Conservation (phyloP, 169 alveolate genomes). For the Plasmodium vivax region DNA sequence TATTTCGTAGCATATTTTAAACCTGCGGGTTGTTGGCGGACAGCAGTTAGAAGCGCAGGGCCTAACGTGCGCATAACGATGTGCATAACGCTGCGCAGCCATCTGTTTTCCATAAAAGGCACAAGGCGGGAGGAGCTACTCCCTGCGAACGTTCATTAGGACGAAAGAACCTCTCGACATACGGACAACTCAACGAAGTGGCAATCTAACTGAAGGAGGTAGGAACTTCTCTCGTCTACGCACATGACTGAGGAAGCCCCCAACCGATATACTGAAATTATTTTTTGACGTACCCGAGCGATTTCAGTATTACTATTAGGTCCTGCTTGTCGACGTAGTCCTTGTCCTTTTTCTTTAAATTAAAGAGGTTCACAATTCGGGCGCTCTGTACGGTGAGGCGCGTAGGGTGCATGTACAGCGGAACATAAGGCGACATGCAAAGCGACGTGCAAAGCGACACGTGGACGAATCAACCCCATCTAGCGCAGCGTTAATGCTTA, state of each 20-base stretch:
- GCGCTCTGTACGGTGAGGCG: slow-evolving; percentile 3
- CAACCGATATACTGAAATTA: background rate
- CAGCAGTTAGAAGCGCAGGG: background rate
- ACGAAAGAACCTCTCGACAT: background rate
- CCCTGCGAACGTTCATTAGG: background rate
- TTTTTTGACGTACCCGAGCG: slow-evolving; percentile 42
- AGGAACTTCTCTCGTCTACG: background rate
- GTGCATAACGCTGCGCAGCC: background rate
- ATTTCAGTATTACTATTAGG: slow-evolving; percentile 50
- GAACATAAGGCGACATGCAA: too few species aligned
- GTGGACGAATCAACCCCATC: background rate
- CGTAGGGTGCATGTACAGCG: background rate
- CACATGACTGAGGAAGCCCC: background rate
- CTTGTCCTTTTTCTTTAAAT: slow-evolving; percentile 43
- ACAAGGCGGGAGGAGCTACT: background rate
- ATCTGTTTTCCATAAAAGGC: background rate
- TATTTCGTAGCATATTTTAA: slow-evolving; percentile 44
- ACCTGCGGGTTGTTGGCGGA: background rate
- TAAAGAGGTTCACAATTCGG: slow-evolving; percentile 55
- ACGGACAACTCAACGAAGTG: background rate
- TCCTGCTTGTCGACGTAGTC: slow-evolving; percentile 61
- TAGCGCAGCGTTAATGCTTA: background rate
- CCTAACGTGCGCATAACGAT: too few species aligned
- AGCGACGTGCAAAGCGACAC: background rate
- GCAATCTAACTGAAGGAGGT: background rate